Evolutionary conservation across 441 rosid species (phyloP).

Genomic region (Erodium texanum): DNA sequence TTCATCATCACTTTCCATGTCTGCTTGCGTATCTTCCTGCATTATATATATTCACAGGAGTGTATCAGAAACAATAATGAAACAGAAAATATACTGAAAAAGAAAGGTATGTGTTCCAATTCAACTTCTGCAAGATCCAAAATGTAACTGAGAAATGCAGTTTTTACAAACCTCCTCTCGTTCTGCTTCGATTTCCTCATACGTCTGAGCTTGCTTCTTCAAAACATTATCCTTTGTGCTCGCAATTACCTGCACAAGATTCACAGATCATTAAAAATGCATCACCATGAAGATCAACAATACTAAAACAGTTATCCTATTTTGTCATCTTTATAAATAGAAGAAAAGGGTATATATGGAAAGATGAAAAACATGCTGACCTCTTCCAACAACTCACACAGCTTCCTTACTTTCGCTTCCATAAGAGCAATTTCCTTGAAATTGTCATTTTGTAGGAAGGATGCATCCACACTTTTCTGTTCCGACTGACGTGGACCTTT

Average conservation of each 20-base stretch:
- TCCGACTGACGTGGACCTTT: constrained; percentile 43
- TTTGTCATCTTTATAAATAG: background rate
- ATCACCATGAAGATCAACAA: background rate
- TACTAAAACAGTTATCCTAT: background rate
- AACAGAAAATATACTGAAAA: background rate
- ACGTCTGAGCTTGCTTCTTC: constrained; percentile 93
- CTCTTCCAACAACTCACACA: constrained; percentile 68
- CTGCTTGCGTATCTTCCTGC: constrained; percentile 90
- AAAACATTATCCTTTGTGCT: constrained; percentile 75
- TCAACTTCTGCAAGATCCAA: background rate
- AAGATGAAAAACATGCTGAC: constrained; percentile 31
- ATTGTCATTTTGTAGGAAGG: constrained; percentile 22
- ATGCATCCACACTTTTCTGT: constrained; percentile 44
- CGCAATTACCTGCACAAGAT: constrained; percentile 47
- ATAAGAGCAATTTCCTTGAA: constrained; percentile 58
- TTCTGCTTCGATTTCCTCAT: constrained; percentile 96
- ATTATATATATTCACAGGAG: constrained; percentile 1
- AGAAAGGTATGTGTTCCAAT: background rate
- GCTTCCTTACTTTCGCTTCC: constrained; percentile 67
- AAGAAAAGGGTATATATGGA: constrained; percentile 5
- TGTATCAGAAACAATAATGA: constrained; percentile 13
- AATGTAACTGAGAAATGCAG: background rate
- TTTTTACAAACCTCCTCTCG: constrained; percentile 62
- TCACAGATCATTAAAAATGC: constrained; percentile 12
- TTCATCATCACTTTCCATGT: constrained; percentile 93